Evolutionary conservation across 306 rosid species (phyloP).

Genomic region (Acacia confusa): DNA sequence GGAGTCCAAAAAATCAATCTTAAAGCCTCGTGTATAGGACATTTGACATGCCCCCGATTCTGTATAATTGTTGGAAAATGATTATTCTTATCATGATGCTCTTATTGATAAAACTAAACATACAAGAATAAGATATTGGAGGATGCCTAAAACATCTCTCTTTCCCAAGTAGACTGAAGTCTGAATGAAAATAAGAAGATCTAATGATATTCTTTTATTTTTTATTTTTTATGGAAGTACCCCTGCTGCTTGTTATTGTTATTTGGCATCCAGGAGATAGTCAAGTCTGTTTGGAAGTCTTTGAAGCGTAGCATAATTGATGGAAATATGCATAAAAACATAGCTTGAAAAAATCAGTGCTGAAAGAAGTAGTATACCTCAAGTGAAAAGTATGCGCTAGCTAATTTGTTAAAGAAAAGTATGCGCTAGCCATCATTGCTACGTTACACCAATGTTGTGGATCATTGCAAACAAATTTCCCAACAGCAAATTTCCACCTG

Average conservation of each 20-base stretch:
- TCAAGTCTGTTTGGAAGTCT: not conserved
- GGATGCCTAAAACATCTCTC: not conserved
- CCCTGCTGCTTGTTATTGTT: not conserved
- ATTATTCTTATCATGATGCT: too few species aligned
- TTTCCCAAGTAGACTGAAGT: not conserved
- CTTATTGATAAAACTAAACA: not conserved
- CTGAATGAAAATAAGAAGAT: not conserved
- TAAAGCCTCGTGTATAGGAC: too few species aligned
- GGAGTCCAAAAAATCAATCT: slow-evolving; percentile 24
- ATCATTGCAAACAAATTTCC: not conserved
- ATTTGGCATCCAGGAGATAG: not conserved
- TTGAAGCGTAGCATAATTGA: not conserved
- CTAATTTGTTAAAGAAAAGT: too few species aligned
- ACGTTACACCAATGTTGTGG: not conserved
- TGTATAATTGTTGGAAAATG: too few species aligned
- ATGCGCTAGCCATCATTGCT: not conserved
- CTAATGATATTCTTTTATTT: not conserved
- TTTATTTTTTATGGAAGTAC: not conserved
- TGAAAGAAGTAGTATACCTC: slow-evolving; percentile 55
- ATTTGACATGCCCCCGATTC: too few species aligned
- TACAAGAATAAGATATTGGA: not conserved
- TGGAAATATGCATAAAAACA: not conserved
- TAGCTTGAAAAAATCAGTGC: not conserved
- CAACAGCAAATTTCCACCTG: not conserved
- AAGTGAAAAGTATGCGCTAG: too few species aligned